Base-by-base conservation (phyloP, 2,329 filamentous ascomycete genomes). In the Orbilia quercus region DNA sequence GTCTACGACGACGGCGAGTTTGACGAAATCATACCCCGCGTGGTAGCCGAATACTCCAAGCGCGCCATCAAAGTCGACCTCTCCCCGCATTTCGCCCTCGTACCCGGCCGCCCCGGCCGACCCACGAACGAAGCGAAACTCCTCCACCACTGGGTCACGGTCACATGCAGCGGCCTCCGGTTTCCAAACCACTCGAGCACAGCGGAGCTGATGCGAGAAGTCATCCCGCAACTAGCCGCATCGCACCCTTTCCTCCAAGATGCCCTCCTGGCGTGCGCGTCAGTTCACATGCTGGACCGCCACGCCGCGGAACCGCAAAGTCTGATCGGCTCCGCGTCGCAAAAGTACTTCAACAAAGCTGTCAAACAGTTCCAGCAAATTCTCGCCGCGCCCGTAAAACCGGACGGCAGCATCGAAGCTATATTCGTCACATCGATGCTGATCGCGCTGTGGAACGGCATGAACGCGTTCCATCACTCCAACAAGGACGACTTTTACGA, bases 391-490 rank as follows among this genome's bases (percentile, higher is more conserved):
- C 60, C 53, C 5, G 54, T 42, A 5, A 66, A 73, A 31, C 53
- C 60, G 7, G 20, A 53, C 18, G 69, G 48, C 14, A 31, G 11
- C 48, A 47, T 65, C 47, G 69, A 73, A 38, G 60, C 69, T 3
- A 47, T 73, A 7, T 73, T 73, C 18, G 69, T 54, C 1, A 18
- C 69, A 18, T 73, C 69, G n/a, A 73, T 73, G 69, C 23, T 73
- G 48, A 73, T 73, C 7, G 69, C 60, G 2, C n/a, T 73, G 1
- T 73, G 69, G 69, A 73, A 73, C 48, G 69, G 69, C 47, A 73
- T 73, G 69, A 60, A 44, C 60, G 69, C 69, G 1, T 73, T 73
- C 36, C 69, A 73, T 16, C 69, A 73, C 18, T 66, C 69, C 2
- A 60, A 63, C 38, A 73, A 73, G 31, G 69, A 66, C 4, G 69